Evolutionary conservation across 495 filamentous ascomycete genomes (phyloP).

Genomic region (Penicillium steckii): DNA sequence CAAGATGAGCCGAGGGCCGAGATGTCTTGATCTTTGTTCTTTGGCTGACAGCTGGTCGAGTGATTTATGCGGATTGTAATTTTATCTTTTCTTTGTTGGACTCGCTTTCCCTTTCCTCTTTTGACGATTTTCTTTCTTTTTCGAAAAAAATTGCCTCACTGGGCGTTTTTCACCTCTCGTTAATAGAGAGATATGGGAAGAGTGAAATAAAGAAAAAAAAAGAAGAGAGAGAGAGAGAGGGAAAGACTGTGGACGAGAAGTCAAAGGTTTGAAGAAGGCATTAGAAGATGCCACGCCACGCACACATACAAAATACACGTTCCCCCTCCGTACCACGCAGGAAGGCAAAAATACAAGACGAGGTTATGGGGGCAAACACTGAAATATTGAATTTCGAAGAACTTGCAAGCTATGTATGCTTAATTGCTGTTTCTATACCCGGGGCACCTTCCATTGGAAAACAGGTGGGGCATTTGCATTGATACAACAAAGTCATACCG

Average conservation of each 20-base stretch:
- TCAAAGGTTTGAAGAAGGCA: slow-evolving; percentile 9
- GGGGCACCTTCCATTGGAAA: slow-evolving; percentile 6
- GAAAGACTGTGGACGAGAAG: slow-evolving; percentile 12
- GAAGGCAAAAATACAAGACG: slow-evolving; percentile 10
- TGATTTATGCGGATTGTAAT: no score
- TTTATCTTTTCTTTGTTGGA: no score
- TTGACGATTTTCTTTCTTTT: no score
- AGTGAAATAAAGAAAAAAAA: slow-evolving; percentile 1
- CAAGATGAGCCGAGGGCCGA: not conserved
- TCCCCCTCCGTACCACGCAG: slow-evolving; percentile 12
- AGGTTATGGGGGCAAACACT: slow-evolving; percentile 14
- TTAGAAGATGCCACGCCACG: slow-evolving; percentile 18
- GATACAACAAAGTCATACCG: slow-evolving; percentile 14
- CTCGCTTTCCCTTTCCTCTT: no score
- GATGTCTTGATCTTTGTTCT: no score
- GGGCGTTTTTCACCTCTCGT: not conserved
- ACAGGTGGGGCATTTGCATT: slow-evolving; percentile 25
- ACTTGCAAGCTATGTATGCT: slow-evolving; percentile 17
- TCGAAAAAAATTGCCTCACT: not conserved
- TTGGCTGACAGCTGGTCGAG: no score
- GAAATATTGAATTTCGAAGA: slow-evolving; percentile 16
- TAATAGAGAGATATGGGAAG: not conserved
- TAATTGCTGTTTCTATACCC: slow-evolving; percentile 11
- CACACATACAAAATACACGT: slow-evolving; percentile 17
- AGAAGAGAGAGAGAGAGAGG: not conserved